Evolutionary conservation across 202 grass and related monocot species (phyloP), one percentile per base, ranked within the genome.

Genomic region (Setaria italica): DNA sequence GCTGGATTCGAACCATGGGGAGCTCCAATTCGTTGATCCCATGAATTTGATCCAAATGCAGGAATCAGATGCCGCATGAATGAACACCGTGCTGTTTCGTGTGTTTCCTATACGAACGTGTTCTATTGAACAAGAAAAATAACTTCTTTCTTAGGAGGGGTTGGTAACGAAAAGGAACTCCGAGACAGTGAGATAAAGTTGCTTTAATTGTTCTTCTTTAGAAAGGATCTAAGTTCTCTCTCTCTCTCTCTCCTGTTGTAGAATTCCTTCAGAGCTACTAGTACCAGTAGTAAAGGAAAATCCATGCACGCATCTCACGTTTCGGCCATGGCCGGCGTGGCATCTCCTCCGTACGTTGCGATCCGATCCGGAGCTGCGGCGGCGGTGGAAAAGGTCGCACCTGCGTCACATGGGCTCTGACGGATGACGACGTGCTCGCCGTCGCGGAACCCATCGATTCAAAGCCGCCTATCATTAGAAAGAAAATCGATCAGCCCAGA

Each of bases 391-490:
- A 60, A 17, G 19, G 9, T 39, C 42, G 76, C 76, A 63, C 20
- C 55, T 71, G 75, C 66, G 41, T 85, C 84, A 53, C 75, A 79
- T 72, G 54, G 42, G 13, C 17, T 69, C 66, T 11, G 74, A 29
- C 55, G 37, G 13, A 4, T 4, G 16, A 55, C 72, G 72, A n/a
- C 50, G 48, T 54, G 71, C 15, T 74, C 46, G 12, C 46, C 35
- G 55, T 20, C 48, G 15, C 32, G 67, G 6, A 47, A 82, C 58
- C 39, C 43, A 35, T 74, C 46, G 19, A 56, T 29, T 21, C 21
- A 6, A 13, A 63, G 60, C 60, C 25, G 60, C 25, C 60, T 33
- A 2, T 12, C 4, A 4, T 11, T 12, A 30, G 57, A 25, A 25
- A 25, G 25, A 25, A 60, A 58, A 29, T 4, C 57, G 9, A 60